Evolutionary conservation across 2,329 filamentous ascomycete genomes (phyloP), one percentile per base, ranked within the genome.

Genomic region (Botrytis pseudocinerea): DNA sequence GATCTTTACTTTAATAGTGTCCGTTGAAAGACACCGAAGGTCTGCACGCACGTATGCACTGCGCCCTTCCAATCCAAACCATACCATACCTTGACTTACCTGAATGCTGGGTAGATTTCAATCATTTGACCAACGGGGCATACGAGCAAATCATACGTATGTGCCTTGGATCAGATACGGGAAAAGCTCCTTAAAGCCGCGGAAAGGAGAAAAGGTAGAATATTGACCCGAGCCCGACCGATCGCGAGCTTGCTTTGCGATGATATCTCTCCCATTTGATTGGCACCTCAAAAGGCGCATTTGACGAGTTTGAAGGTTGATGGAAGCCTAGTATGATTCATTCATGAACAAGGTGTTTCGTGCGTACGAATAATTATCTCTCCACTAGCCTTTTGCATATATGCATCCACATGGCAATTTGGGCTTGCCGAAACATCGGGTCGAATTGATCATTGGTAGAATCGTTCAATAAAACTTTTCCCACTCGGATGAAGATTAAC

Each of bases 121-220:
- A 69, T 69, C 65, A 69, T 42, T 69, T 69, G 65, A 69, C 48
- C 65, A 42, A n/a, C 35, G 18, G 54, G 48, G 65, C n/a, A 69
- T 68, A 68, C 32, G 64, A 57, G 42, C 46, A 42, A 42, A 40
- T 22, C 48, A 42, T 57, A 54, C 46, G 64, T 66, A 69, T 57
- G 35, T 57, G 65, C n/a, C n/a, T 32, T n/a, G 18, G 42, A 32
- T 57, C 38, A 10, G 38, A 69, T 32, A 32, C 18, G 51, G 65
- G 57, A 42, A 65, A 57, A 20, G 35, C 12, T 57, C 28, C n/a
- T 32, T 69, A 8, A 32, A 32, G 35, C 48, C 65, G 48, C 38
- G 48, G 48, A 51, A 69, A 32, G 9, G 18, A 28, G 35, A 57
- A 69, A 57, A 22, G 32, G 46, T 42, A 57, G 32, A 59, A 10